These are phyloP conservation scores for Amylocystis lapponica DNA, from an alignment of 768 basidiomycete genomes.

Conservation along the genomic window DNA sequence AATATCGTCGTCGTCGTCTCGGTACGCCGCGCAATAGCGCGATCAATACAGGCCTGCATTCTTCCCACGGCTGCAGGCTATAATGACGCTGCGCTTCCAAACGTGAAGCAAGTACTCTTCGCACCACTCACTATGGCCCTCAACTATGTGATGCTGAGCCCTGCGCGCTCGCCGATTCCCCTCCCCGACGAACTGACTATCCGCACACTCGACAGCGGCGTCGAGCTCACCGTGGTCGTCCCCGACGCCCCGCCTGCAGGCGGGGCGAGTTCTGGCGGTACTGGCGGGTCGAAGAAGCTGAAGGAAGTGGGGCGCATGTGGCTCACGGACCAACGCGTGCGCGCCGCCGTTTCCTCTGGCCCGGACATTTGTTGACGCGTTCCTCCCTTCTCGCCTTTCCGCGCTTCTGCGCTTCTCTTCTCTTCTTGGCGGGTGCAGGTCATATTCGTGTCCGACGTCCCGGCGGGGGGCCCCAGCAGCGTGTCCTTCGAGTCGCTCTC, in stretches of 20 bases:
- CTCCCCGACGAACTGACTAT: conserved; percentile 58
- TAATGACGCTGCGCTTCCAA: too few relatives aligned
- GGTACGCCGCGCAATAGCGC: too few relatives aligned
- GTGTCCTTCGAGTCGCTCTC: conserved; percentile 38
- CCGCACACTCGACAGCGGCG: conserved; percentile 48
- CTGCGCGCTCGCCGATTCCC: conserved; percentile 54
- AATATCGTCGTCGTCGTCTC: too few relatives aligned
- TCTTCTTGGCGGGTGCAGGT: conserved; percentile 38
- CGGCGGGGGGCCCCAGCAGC: conserved; percentile 5
- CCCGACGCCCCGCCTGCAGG: conserved; percentile 46
- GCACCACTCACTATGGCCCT: conserved; percentile 58
- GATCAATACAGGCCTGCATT: too few relatives aligned
- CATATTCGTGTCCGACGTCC: conserved; percentile 41
- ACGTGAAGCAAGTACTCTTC: too few relatives aligned
- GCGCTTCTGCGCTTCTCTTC: neutral
- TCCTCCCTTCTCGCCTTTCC: neutral
- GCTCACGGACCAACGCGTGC: conserved; percentile 72
- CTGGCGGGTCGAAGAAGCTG: conserved; percentile 49
- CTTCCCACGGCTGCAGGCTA: too few relatives aligned
- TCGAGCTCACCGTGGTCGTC: conserved; percentile 51
- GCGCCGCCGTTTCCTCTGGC: conserved; percentile 15
- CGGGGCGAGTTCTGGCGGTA: conserved; percentile 41
- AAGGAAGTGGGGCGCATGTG: conserved; percentile 53
- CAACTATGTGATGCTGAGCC: conserved; percentile 69
- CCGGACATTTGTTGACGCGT: neutral